Evolutionary conservation across 2,329 filamentous ascomycete genomes (phyloP).

Genomic region (Elsinoe arachidis): DNA sequence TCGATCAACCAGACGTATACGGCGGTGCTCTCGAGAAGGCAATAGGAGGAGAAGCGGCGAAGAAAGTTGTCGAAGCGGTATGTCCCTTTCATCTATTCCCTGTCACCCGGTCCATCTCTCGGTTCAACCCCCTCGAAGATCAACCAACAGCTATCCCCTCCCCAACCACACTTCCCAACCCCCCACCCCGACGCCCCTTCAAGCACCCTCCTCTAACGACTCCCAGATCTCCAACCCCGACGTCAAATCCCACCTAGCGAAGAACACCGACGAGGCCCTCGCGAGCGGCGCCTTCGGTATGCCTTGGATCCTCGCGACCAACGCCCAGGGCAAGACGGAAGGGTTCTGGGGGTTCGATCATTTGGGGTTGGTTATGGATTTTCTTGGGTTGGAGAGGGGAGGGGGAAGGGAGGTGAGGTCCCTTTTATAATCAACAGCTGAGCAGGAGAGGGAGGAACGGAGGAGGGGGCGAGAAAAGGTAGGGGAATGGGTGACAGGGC

Average conservation of each 20-base stretch:
- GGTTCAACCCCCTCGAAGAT: no score
- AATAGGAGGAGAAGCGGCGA: constrained; percentile 38
- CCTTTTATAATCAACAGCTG: constrained; percentile 24
- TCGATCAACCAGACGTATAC: constrained; percentile 39
- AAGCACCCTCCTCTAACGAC: neutral
- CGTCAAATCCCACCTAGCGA: constrained; percentile 38
- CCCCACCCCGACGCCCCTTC: no score
- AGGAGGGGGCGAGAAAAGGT: no score
- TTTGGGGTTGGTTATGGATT: constrained; percentile 45
- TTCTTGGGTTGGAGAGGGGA: constrained; percentile 42
- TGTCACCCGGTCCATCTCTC: neutral
- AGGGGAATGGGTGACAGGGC: no score
- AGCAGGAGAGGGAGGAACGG: no score
- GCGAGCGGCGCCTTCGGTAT: constrained; percentile 51
- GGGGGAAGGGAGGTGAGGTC: constrained; percentile 29
- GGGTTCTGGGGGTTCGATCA: constrained; percentile 55
- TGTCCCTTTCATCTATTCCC: constrained; percentile 8
- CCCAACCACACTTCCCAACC: no score
- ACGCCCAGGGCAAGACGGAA: constrained; percentile 45
- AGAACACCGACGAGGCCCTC: constrained; percentile 45
- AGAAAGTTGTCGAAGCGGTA: constrained; percentile 36
- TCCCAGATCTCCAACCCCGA: constrained; percentile 29
- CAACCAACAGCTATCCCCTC: no score
- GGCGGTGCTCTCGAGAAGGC: constrained; percentile 35
- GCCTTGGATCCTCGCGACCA: constrained; percentile 51